Percentiles rank a stretch among this genome's conserved stretches.
Conservation (phyloP, 164 flowering plant species). For the Magnolia kwangsiensis region DNA sequence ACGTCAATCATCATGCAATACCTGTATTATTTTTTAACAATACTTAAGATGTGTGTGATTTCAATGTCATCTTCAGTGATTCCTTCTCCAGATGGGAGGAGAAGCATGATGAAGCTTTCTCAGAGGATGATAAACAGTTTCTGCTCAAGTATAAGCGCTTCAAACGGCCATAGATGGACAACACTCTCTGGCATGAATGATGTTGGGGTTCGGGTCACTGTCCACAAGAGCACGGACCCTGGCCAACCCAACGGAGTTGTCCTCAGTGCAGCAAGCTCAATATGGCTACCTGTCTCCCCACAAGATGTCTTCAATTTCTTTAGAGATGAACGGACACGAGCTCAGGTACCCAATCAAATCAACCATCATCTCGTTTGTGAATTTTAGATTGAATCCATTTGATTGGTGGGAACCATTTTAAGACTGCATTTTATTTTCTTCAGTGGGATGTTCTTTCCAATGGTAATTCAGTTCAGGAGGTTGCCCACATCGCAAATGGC, state of each 20-base stretch:
- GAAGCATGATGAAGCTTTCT: conserved; percentile 61
- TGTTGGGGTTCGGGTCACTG: conserved; percentile 47
- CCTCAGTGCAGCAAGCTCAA: conserved; percentile 64
- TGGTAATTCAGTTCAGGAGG: conserved; percentile 58
- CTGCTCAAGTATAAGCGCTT: conserved; percentile 60
- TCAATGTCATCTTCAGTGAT: conserved; percentile 17
- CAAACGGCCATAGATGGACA: conserved; percentile 54
- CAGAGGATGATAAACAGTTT: conserved; percentile 65
- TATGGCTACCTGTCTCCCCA: conserved; percentile 64
- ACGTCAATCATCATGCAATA: neutral
- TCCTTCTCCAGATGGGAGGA: conserved; percentile 39
- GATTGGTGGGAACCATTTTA: neutral
- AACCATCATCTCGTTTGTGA: too few species aligned
- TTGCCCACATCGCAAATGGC: conserved; percentile 58
- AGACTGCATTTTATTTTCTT: neutral
- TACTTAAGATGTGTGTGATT: neutral
- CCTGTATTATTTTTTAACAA: too few species aligned
- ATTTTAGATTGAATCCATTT: neutral
- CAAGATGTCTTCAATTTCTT: conserved; percentile 61
- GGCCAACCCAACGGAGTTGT: conserved; percentile 75
- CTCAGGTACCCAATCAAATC: conserved; percentile 21
- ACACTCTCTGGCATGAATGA: conserved; percentile 35
- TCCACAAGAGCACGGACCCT: conserved; percentile 46
- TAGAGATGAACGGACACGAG: conserved; percentile 28
- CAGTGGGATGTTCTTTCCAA: conserved; percentile 79